Evolutionary conservation across 352 stramenopile genomes (phyloP).

Genomic region (Paralagenidium karlingii): DNA sequence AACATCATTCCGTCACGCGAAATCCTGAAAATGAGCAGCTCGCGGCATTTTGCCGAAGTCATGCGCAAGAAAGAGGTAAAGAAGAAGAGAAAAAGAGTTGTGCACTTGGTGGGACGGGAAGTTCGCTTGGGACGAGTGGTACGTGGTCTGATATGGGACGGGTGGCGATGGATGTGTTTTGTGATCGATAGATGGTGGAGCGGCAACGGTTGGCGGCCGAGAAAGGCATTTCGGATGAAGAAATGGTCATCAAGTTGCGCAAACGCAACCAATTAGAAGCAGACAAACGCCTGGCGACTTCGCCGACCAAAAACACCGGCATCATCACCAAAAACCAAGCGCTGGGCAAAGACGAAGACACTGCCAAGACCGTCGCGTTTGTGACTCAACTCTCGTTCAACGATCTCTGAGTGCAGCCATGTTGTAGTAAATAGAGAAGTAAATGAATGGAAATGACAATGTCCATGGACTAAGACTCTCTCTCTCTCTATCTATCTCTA

Average conservation of each 20-base stretch:
- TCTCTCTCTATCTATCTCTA: too few species aligned
- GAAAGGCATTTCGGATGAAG: constrained; percentile 72
- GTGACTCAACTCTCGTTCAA: constrained; percentile 64
- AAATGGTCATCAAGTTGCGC: constrained; percentile 63
- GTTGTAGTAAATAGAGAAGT: too few species aligned
- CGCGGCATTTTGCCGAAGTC: constrained; percentile 61
- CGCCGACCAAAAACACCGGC: constrained; percentile 23
- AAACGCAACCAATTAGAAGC: constrained; percentile 64
- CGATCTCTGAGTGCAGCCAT: constrained; percentile 56
- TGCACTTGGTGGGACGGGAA: too few species aligned
- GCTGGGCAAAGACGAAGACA: constrained; percentile 16
- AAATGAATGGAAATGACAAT: too few species aligned
- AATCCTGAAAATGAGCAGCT: constrained; percentile 83
- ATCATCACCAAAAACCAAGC: constrained; percentile 19
- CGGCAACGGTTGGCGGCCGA: constrained; percentile 67
- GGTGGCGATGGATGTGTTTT: not conserved
- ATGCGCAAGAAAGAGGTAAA: constrained; percentile 75
- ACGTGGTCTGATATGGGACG: not conserved
- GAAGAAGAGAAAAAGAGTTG: too few species aligned
- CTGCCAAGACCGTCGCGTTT: constrained; percentile 40
- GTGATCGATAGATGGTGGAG: constrained; percentile 29
- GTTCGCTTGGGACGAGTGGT: too few species aligned
- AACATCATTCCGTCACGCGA: constrained; percentile 57
- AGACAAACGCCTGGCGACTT: constrained; percentile 53
- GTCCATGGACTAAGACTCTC: too few species aligned